phyloP scores from a whole-genome alignment of 2,329 filamentous ascomycete species.

The Paraconiothyrium sp. region DNA sequence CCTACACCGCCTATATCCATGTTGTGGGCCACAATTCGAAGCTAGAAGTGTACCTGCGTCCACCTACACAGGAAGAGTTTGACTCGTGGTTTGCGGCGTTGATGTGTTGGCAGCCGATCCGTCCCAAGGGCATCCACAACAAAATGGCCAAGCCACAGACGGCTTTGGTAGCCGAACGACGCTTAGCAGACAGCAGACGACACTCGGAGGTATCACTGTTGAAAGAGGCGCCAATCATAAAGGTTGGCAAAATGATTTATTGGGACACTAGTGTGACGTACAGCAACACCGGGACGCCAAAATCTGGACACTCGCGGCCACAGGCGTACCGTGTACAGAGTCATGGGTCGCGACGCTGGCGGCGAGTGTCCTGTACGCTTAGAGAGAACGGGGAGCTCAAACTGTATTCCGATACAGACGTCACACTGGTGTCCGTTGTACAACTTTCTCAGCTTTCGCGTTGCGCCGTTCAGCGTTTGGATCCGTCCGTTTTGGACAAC shows the following conservation, averaged over 20 bases:
- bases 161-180: conserved; percentile 47
- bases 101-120: conserved; percentile 82
- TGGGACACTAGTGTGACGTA: conserved; percentile 73
- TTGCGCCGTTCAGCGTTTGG: conserved; percentile 88
- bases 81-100: conserved; percentile 84
- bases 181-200: conserved; percentile 54
- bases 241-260: conserved; percentile 74
- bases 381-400: conserved; percentile 96
- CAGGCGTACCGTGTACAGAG: conserved; percentile 66
- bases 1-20: conserved; percentile 60
- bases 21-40: conserved; percentile 64
- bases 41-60: conserved; percentile 71
- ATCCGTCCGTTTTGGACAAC: conserved; percentile 88
- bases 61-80: conserved; percentile 71
- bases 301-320: conserved; percentile 52
- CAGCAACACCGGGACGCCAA: conserved; percentile 53
- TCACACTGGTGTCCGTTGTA: conserved; percentile 80
- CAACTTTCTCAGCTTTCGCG: conserved; percentile 89
- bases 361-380: conserved; percentile 88
- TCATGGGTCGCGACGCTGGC: conserved; percentile 75
- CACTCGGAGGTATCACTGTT: conserved; percentile 61
- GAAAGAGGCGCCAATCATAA: conserved; percentile 87
- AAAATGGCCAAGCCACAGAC: conserved; percentile 63
- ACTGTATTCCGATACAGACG: conserved; percentile 85
- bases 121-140: conserved; percentile 64